Evolutionary conservation across 73 alveolate genomes (phyloP).

Genomic region (Diophrys appendiculata): DNA sequence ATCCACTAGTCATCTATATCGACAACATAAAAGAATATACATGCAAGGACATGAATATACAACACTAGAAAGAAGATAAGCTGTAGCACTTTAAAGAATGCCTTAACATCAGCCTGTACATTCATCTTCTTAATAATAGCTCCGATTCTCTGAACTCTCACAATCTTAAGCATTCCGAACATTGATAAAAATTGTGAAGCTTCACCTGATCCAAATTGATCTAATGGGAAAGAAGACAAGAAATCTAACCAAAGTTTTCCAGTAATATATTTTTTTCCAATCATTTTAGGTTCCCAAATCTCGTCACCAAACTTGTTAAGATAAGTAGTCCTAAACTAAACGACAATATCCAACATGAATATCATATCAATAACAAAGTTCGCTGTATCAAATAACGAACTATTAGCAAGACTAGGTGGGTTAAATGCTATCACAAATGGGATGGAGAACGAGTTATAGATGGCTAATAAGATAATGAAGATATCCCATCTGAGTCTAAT

Average conservation of each 20-base stretch:
- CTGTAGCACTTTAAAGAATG: slow-evolving; percentile 38
- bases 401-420: slow-evolving; percentile 1
- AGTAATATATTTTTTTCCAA: slow-evolving; percentile 33
- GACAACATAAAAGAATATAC: slow-evolving; percentile 42
- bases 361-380: slow-evolving; percentile 34
- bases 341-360: slow-evolving; percentile 58
- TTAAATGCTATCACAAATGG: slow-evolving; percentile 7
- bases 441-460: background rate
- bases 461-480: background rate
- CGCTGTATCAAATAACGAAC: background rate
- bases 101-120: slow-evolving; percentile 38
- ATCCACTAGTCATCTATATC: slow-evolving; percentile 28
- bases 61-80: slow-evolving; percentile 41
- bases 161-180: slow-evolving; percentile 58
- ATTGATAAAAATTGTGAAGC: slow-evolving; percentile 9
- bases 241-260: slow-evolving; percentile 54
- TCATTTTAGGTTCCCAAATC: slow-evolving; percentile 24
- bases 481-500: too few species aligned
- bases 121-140: slow-evolving; percentile 46
- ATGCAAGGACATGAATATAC: slow-evolving; percentile 47
- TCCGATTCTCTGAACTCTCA: slow-evolving; percentile 44
- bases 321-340: slow-evolving; percentile 66
- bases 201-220: background rate
- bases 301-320: slow-evolving; percentile 51
- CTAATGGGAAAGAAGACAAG: slow-evolving; percentile 60